phyloP scores from a whole-genome alignment of 192 early-diverging fungal species.

The Podila horticola region DNA sequence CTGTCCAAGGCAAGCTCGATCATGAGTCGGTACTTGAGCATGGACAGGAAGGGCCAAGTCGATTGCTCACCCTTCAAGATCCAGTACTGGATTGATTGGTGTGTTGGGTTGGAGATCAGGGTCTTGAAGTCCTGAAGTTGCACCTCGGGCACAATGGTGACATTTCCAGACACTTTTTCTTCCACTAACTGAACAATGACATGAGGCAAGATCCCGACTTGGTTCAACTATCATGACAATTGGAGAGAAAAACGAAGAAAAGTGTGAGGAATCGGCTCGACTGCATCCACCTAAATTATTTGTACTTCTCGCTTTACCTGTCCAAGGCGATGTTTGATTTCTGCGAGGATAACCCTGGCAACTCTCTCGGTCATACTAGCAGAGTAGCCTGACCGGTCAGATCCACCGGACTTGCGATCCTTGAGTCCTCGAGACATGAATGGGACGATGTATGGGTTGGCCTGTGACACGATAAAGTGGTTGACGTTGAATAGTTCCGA shows the following conservation, averaged over 20 bases:
- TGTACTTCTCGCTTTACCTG: slow-evolving; percentile 57
- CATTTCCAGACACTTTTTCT: slow-evolving; percentile 72
- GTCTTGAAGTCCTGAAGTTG: slow-evolving; percentile 68
- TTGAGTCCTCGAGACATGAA: slow-evolving; percentile 66
- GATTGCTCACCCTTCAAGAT: slow-evolving; percentile 82
- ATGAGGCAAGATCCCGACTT: slow-evolving; percentile 70
- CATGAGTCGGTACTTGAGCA: slow-evolving; percentile 74
- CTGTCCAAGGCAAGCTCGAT: slow-evolving; percentile 77
- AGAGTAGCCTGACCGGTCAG: slow-evolving; percentile 25
- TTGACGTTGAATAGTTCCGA: slow-evolving; percentile 87
- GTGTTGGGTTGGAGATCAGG: slow-evolving; percentile 76
- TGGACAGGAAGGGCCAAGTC: slow-evolving; percentile 78
- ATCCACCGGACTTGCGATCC: slow-evolving; percentile 36
- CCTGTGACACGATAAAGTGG: slow-evolving; percentile 85
- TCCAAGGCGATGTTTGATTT: slow-evolving; percentile 69
- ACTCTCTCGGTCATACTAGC: slow-evolving; percentile 52
- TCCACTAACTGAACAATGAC: slow-evolving; percentile 67
- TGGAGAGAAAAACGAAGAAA: neutral
- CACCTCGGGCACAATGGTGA: slow-evolving; percentile 75
- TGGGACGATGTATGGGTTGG: slow-evolving; percentile 74
- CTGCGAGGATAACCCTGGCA: slow-evolving; percentile 62
- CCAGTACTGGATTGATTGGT: slow-evolving; percentile 72
- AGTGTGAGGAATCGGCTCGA: neutral
- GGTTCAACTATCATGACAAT: slow-evolving; percentile 57
- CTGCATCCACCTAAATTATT: neutral